These are phyloP conservation scores for Chrysanthemum seticuspe DNA, from an alignment of 129 eudicot species.

Conservation along the genomic window DNA sequence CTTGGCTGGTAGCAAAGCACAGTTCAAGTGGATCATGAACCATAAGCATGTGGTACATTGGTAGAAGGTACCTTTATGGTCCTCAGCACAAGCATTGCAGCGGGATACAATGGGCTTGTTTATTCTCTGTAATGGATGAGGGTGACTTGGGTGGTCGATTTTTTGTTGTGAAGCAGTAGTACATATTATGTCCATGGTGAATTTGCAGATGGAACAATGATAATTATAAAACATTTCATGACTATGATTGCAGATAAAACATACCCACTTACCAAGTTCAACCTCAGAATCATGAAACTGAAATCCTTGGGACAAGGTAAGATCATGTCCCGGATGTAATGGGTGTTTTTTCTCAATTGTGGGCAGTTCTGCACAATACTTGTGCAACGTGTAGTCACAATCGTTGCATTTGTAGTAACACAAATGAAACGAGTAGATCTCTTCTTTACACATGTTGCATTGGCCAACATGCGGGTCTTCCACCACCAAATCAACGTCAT, in stretches of 20 bases:
- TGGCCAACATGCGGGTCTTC: neutral
- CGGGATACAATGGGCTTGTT: too few relatives aligned
- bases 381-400: neutral
- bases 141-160: too few relatives aligned
- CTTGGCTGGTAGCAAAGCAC: too few relatives aligned
- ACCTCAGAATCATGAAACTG: neutral
- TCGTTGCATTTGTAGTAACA: constrained; percentile 4
- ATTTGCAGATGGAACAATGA: too few relatives aligned
- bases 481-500: neutral
- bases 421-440: neutral
- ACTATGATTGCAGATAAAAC: neutral
- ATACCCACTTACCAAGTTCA: accelerated
- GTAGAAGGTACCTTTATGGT: too few relatives aligned
- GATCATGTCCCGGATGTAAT: neutral
- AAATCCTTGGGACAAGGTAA: constrained; percentile 1
- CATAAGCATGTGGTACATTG: too few relatives aligned
- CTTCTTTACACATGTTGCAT: neutral
- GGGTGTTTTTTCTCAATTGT: neutral
- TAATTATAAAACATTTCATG: too few relatives aligned
- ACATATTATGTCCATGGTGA: too few relatives aligned
- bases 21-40: too few relatives aligned
- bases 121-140: too few relatives aligned
- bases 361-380: constrained; percentile 7
- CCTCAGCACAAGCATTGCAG: too few relatives aligned
- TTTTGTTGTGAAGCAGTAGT: too few relatives aligned